Conservation (phyloP, 768 basidiomycete genomes). For the Brasilioporus rufonigricans region DNA sequence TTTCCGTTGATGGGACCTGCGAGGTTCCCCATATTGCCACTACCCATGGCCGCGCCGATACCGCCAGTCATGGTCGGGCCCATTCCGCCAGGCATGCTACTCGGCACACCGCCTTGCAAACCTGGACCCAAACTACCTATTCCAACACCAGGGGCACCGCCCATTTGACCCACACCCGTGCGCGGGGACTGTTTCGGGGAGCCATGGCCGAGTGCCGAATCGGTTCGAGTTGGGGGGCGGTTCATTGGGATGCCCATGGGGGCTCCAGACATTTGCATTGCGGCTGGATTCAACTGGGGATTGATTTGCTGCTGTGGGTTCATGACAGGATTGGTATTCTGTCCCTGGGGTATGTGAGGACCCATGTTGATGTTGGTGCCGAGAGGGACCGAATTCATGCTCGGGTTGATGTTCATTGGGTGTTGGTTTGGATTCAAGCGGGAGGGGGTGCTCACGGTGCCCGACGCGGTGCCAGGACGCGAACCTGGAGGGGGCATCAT, state of each 20-base stretch:
- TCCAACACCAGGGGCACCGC: background rate
- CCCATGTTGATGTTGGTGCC: constrained; percentile 10
- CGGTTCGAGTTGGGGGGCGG: constrained; percentile 30
- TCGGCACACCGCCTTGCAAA: constrained; percentile 15
- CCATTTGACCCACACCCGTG: constrained; percentile 17
- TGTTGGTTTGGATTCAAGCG: constrained; percentile 27
- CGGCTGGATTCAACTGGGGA: constrained; percentile 16
- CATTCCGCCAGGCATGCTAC: constrained; percentile 16
- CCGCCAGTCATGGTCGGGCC: constrained; percentile 14
- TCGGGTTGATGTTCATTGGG: constrained; percentile 20
- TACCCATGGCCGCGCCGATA: constrained; percentile 10
- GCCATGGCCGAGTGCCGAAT: constrained; percentile 26
- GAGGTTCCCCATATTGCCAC: constrained; percentile 3
- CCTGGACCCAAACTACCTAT: constrained; percentile 12
- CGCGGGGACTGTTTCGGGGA: constrained; percentile 32
- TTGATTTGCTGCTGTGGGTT: constrained; percentile 18
- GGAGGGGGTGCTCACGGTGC: constrained; percentile 8
- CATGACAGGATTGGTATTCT: constrained; percentile 11
- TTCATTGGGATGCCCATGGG: constrained; percentile 23
- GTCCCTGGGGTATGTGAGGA: constrained; percentile 8
- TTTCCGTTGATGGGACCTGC: constrained; percentile 15
- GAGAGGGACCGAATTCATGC: constrained; percentile 14
- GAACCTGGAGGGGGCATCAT: constrained; percentile 28
- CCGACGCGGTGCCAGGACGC: constrained; percentile 27
- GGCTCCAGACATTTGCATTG: constrained; percentile 16